Percentiles rank a stretch among this genome's conserved stretches.
Evolutionary conservation across 352 stramenopile species (phyloP).

Genomic region (Globisporangium spinosum): DNA sequence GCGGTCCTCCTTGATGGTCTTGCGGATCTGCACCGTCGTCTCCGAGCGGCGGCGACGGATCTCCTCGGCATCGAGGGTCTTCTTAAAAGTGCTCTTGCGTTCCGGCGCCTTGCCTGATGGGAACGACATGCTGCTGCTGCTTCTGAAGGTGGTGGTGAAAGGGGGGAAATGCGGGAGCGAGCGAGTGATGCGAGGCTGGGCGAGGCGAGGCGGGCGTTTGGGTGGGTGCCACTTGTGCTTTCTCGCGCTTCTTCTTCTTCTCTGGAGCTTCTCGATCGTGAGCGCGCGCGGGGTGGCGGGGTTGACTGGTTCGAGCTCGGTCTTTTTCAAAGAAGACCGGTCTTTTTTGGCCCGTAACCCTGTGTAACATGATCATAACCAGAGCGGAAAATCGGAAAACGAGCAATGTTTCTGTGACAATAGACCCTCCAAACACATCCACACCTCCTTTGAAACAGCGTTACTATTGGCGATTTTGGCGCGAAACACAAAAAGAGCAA

Average conservation of each 20-base stretch:
- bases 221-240: constrained; percentile 8
- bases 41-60: constrained; percentile 75
- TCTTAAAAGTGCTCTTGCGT: constrained; percentile 86
- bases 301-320: not conserved
- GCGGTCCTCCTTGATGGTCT: constrained; percentile 80
- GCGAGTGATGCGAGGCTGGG: not conserved
- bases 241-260: constrained; percentile 9
- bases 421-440: too few species aligned
- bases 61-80: constrained; percentile 79
- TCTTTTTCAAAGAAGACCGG: too few species aligned
- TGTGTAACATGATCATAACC: too few species aligned
- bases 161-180: not conserved
- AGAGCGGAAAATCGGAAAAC: too few species aligned
- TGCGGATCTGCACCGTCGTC: constrained; percentile 85
- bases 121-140: constrained; percentile 53
- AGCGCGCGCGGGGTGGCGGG: not conserved
- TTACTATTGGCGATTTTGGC: too few species aligned
- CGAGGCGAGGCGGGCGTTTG: constrained; percentile 6
- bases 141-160: not conserved
- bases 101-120: constrained; percentile 62
- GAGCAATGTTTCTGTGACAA: too few species aligned
- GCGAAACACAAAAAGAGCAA: too few species aligned
- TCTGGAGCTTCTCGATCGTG: constrained; percentile 1
- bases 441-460: too few species aligned
- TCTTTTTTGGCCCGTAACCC: too few species aligned